Evolutionary conservation across 2,329 filamentous ascomycete species (phyloP).

Genomic region (Alternaria sp.): DNA sequence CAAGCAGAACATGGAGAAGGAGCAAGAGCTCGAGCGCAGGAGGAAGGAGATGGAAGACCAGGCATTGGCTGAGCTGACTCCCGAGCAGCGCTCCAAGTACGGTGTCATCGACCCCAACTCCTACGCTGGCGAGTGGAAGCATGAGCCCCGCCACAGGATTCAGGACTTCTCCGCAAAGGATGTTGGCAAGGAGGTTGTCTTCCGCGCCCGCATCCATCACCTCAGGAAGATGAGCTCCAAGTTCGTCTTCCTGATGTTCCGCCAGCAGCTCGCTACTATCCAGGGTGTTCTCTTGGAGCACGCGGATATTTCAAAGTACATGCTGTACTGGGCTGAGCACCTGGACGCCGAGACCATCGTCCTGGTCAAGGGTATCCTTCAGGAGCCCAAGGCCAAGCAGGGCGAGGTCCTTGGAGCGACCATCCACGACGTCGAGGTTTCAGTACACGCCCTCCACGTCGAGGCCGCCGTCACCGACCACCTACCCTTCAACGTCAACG

Average conservation of each 20-base stretch:
- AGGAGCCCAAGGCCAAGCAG: conserved; percentile 69
- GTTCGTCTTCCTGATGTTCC: conserved; percentile 83
- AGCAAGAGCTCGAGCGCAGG: conserved; percentile 54
- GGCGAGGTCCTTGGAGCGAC: conserved; percentile 76
- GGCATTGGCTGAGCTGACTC: conserved; percentile 61
- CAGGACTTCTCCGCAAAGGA: conserved; percentile 59
- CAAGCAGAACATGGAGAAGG: conserved; percentile 52
- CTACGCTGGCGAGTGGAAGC: conserved; percentile 59
- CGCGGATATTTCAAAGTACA: conserved; percentile 70
- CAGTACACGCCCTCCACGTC: conserved; percentile 70
- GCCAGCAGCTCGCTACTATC: conserved; percentile 81
- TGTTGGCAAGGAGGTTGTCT: conserved; percentile 66
- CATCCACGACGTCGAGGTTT: conserved; percentile 77
- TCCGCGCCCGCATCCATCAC: conserved; percentile 77
- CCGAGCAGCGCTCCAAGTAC: conserved; percentile 65
- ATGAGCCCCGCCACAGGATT: conserved; percentile 57
- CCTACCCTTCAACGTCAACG: conserved; percentile 72
- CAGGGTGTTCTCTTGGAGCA: conserved; percentile 78
- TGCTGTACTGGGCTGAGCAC: conserved; percentile 88
- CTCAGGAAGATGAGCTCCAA: conserved; percentile 81
- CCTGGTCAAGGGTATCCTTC: conserved; percentile 74
- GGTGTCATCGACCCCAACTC: conserved; percentile 64
- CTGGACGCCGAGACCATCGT: conserved; percentile 80
- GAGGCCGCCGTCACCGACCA: conserved; percentile 66
- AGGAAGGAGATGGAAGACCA: conserved; percentile 56